phyloP scores from a whole-genome alignment of 2,329 filamentous ascomycete genomes.

The Ophiostoma ips region DNA sequence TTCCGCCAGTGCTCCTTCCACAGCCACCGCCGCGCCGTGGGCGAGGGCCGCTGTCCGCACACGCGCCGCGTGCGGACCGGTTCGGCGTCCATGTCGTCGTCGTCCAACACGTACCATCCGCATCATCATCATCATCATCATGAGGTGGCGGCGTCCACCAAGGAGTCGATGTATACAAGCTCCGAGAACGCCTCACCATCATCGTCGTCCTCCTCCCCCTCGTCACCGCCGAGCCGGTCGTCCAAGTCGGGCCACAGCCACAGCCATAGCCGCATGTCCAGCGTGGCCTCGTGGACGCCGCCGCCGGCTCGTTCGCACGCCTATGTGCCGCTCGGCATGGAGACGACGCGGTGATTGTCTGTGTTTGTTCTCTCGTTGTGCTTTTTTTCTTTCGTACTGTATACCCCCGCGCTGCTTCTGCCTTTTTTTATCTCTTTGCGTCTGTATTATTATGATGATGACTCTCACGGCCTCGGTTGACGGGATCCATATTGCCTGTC shows the following conservation, averaged over 20 bases:
- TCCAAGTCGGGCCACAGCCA: not conserved
- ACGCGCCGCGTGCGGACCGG: not conserved
- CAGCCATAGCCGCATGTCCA: not conserved
- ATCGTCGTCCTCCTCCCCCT: not conserved
- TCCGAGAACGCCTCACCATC: too few relatives aligned
- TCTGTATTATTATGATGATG: not conserved
- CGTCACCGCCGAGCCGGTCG: not conserved
- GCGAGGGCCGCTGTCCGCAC: conserved; percentile 40
- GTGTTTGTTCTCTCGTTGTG: not conserved
- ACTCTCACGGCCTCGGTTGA: too few relatives aligned
- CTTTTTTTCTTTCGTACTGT: not conserved
- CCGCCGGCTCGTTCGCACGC: conserved; percentile 3
- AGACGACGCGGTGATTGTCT: conserved; percentile 8
- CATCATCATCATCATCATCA: too few relatives aligned
- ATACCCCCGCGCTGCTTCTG: conserved; percentile 14
- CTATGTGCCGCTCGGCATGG: conserved; percentile 11
- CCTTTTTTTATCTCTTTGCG: not conserved
- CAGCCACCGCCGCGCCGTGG: conserved; percentile 39
- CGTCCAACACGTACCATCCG: too few relatives aligned
- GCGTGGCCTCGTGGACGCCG: conserved; percentile 9
- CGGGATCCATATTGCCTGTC: too few relatives aligned
- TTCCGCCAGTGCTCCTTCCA: conserved; percentile 49
- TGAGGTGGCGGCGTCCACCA: not conserved
- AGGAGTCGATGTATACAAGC: not conserved
- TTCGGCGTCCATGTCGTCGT: not conserved